Percentiles rank a stretch among this genome's conserved stretches.
phyloP scores from a whole-genome alignment of 2,329 filamentous ascomycete genomes.

The Xylariaceae sp. region DNA sequence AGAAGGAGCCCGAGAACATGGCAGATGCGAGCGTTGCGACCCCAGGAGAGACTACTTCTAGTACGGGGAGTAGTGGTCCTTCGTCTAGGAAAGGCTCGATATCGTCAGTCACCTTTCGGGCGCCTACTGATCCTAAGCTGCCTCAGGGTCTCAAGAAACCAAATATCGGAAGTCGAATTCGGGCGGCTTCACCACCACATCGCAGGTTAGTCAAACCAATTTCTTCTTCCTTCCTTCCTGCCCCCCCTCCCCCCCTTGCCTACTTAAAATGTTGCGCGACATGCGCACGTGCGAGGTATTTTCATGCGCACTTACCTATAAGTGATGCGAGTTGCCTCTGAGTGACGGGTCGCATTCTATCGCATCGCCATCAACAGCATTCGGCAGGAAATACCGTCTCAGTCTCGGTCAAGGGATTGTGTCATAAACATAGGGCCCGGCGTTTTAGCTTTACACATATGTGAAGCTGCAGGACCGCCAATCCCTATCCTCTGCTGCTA shows the following conservation, averaged over 20 bases:
- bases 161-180: constrained; percentile 46
- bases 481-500: neutral
- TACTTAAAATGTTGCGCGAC: neutral
- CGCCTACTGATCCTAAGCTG: constrained; percentile 47
- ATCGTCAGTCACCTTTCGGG: constrained; percentile 52
- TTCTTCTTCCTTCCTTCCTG: constrained; percentile 3
- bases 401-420: neutral
- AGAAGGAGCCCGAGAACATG: constrained; percentile 34
- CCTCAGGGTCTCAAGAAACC: constrained; percentile 53
- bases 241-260: constrained; percentile 4
- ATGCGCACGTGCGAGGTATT: too few relatives aligned
- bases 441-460: neutral
- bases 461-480: neutral
- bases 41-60: constrained; percentile 41
- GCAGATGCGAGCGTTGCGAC: constrained; percentile 38
- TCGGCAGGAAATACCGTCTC: constrained; percentile 6
- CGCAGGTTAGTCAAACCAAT: constrained; percentile 46
- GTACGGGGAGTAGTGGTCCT: constrained; percentile 38
- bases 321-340: neutral
- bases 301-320: neutral
- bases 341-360: neutral
- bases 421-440: neutral
- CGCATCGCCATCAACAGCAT: constrained; percentile 7
- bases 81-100: constrained; percentile 49
- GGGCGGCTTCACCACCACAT: constrained; percentile 53